Evolutionary conservation across 2,329 filamentous ascomycete species (phyloP).

Genomic region (Aureobasidium melanogenum): DNA sequence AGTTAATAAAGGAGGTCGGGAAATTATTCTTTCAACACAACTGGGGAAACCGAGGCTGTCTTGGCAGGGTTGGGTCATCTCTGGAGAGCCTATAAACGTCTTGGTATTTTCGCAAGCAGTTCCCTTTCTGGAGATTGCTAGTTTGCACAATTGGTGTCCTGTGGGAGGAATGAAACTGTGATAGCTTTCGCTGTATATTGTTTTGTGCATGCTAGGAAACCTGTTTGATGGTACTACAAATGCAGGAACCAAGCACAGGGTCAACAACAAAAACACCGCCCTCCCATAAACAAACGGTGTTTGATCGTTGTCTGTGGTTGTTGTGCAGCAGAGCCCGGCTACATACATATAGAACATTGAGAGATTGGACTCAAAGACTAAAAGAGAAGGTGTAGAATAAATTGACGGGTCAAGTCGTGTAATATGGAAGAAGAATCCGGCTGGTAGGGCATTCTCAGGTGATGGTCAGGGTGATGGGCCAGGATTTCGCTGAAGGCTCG

Average conservation of each 20-base stretch:
- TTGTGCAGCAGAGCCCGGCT: not conserved
- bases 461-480: not conserved
- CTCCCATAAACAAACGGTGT: not conserved
- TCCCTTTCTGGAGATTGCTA: not conserved
- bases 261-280: not conserved
- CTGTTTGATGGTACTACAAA: not conserved
- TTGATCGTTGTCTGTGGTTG: not conserved
- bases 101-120: not conserved
- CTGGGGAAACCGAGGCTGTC: not conserved
- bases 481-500: not conserved
- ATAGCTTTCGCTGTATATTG: too few relatives aligned
- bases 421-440: not conserved
- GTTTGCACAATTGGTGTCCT: not conserved
- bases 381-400: not conserved
- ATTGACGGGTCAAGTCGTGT: not conserved
- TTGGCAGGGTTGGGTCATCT: not conserved
- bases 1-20: conserved; percentile 6
- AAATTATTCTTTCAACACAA: conserved; percentile 10
- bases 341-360: not conserved
- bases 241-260: not conserved
- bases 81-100: not conserved
- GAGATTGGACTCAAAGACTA: not conserved
- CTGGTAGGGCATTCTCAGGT: not conserved
- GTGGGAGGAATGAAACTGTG: not conserved
- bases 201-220: not conserved